Evolutionary conservation across 2,329 filamentous ascomycete genomes (phyloP), one percentile per base, ranked within the genome.

Genomic region (Tolypocladium guangdongense): DNA sequence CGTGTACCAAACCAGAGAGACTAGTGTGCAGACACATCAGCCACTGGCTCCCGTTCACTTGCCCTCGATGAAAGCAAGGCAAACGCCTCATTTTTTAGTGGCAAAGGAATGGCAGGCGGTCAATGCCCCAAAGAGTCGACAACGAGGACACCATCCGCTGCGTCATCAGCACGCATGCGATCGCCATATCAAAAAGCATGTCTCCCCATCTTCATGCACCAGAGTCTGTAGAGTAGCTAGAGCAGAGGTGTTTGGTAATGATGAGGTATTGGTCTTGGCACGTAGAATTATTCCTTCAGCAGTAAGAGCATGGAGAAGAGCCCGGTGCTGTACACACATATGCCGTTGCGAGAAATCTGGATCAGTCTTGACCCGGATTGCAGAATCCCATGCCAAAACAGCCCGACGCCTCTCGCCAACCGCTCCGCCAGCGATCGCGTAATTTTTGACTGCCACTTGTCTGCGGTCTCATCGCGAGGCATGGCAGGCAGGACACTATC

Each of bases 281-380:
- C 76, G 77, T 71, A 70, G 59, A 70, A 71, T 68, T 68, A 59
- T 71, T 79, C 77, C 77, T 80, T 80, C 77, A 78, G 73, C 76
- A 76, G 72, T 63, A 68, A 64, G 73, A 74, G 76, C 75, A 77
- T 69, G 63, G 67, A 66, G 57, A 66, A 62, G 68, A 70, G 74
- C 74, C 73, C 75, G 70, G 66, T 75, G 77, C 74, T 78, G 77
- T 80, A 80, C 77, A 80, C 77, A 80, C 77, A 71, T 68, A 80
- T 80, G 77, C 77, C 77, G 67, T 74, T 56, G 54, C 54, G 55
- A 55, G 49, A 56, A 24, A 49, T 35, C 14, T 27, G 38, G 2
- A 35, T 36, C 38, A 27, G 49, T 45, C 39, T 36, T 45, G 10
- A 20, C 18, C 16, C 4, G 3, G 43, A 36, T 18, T 49, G 50